These are phyloP conservation scores for Bretschneidera sinensis DNA, from an alignment of 345 rosid species.

Conservation along the genomic window DNA sequence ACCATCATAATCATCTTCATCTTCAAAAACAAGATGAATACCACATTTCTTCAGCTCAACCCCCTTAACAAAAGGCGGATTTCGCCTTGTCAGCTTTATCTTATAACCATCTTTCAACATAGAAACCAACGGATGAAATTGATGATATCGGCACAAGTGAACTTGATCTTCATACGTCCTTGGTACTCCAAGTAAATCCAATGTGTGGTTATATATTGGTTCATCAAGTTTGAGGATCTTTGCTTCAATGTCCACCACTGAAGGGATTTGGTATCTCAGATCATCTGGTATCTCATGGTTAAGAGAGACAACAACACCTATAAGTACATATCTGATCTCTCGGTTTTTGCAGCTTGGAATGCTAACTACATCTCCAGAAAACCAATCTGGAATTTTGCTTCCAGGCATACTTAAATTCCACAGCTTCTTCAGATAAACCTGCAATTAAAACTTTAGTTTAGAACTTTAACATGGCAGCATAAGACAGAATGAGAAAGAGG, in stretches of 20 bases:
- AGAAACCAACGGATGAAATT: conserved; percentile 25
- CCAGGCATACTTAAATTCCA: conserved; percentile 53
- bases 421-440: conserved; percentile 44
- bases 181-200: conserved; percentile 47
- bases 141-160: conserved; percentile 44
- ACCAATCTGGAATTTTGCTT: conserved; percentile 52
- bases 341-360: conserved; percentile 34
- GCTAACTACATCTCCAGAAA: conserved; percentile 26
- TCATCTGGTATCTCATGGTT: conserved; percentile 24
- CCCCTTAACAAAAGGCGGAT: conserved; percentile 25
- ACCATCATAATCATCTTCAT: no score
- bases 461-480: neutral
- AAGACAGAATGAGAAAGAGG: neutral
- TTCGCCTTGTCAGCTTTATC: conserved; percentile 23
- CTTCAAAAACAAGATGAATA: conserved; percentile 38
- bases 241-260: conserved; percentile 34
- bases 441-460: conserved; percentile 2
- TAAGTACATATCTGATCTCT: conserved; percentile 35
- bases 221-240: conserved; percentile 26
- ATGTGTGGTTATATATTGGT: neutral
- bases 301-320: conserved; percentile 47
- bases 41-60: conserved; percentile 39
- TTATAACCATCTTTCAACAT: conserved; percentile 23
- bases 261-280: conserved; percentile 25
- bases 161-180: conserved; percentile 40